A percentile compares a stretch with the other conserved stretches of the same genome.
Evolutionary conservation across 1,284 basidiomycete species (phyloP).

Genomic region (Leccinum subfulvum): DNA sequence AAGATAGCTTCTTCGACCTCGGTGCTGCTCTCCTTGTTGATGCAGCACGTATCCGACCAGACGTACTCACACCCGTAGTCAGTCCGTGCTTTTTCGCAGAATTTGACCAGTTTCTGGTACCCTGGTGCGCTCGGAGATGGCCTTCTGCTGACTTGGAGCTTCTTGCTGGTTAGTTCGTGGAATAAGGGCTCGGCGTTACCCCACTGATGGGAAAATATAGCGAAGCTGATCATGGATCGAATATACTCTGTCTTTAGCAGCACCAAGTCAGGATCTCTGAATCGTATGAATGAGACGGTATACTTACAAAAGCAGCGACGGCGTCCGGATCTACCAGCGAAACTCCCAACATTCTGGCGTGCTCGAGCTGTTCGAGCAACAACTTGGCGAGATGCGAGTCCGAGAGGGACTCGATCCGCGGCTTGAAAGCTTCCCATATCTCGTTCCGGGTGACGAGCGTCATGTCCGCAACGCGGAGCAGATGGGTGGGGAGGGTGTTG

Average conservation of each 20-base stretch:
- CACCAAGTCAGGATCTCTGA: constrained; percentile 3
- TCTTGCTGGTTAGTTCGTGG: constrained; percentile 22
- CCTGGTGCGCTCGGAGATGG: constrained; percentile 22
- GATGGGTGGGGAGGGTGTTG: constrained; percentile 25
- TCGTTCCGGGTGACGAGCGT: constrained; percentile 23
- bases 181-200: constrained; percentile 20
- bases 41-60: constrained; percentile 32
- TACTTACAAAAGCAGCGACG: constrained; percentile 23
- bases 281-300: neutral
- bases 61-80: constrained; percentile 30
- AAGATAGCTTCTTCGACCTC: constrained; percentile 27
- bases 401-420: constrained; percentile 22
- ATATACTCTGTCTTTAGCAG: constrained; percentile 21
- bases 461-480: constrained; percentile 25
- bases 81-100: constrained; percentile 26
- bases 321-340: constrained; percentile 20
- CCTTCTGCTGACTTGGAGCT: constrained; percentile 12
- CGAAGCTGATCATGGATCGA: constrained; percentile 15
- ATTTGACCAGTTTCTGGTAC: constrained; percentile 25
- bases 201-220: constrained; percentile 23
- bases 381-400: constrained; percentile 20
- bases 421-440: constrained; percentile 24
- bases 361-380: constrained; percentile 29
- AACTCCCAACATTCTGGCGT: constrained; percentile 23
- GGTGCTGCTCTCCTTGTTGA: constrained; percentile 29